Conservation (phyloP, 768 basidiomycete genomes). For the Pulveroboletus ravenelii region DNA sequence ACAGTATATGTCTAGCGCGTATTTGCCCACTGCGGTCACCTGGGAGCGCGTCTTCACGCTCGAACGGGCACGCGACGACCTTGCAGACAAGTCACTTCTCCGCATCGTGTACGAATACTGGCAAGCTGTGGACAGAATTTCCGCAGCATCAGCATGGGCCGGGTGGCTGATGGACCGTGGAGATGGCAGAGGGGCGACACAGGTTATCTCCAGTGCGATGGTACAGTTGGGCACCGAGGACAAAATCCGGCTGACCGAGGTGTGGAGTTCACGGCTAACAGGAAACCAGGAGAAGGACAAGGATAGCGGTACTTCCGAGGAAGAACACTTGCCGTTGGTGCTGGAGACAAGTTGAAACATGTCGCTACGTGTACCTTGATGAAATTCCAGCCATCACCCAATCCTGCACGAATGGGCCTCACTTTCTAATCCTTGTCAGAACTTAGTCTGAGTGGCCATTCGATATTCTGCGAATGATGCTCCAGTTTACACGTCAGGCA, state of each 20-base stretch:
- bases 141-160: conserved; percentile 43
- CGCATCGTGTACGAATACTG: conserved; percentile 39
- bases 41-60: conserved; percentile 42
- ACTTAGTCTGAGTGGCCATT: neutral
- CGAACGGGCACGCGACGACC: conserved; percentile 18
- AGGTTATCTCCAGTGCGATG: conserved; percentile 33
- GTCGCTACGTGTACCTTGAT: neutral
- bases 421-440: neutral
- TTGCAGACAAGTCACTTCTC: conserved; percentile 17
- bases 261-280: conserved; percentile 30
- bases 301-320: conserved; percentile 7
- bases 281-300: conserved; percentile 7
- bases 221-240: conserved; percentile 24
- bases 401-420: no score
- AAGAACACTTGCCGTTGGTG: conserved; percentile 12
- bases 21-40: conserved; percentile 40
- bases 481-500: no score
- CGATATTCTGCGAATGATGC: neutral
- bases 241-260: conserved; percentile 32
- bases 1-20: conserved; percentile 38
- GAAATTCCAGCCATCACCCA: neutral
- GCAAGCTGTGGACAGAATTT: conserved; percentile 34
- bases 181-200: conserved; percentile 38
- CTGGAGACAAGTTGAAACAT: conserved; percentile 10
- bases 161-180: conserved; percentile 42